phyloP scores from a whole-genome alignment of 1,284 basidiomycete species.

The Fomitopsis betulina region DNA sequence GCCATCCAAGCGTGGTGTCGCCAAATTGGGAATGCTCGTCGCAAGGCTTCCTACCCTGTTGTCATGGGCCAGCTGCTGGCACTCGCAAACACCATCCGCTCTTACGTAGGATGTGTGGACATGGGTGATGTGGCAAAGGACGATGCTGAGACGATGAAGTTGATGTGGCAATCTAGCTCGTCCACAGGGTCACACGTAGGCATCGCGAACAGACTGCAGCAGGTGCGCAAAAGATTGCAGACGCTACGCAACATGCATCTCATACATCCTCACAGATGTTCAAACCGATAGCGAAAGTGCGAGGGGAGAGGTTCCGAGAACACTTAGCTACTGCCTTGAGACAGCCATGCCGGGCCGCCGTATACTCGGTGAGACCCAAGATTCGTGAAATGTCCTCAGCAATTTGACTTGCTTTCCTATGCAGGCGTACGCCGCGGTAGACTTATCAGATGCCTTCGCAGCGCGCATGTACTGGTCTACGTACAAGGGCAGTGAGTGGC shows the following conservation, averaged over 20 bases:
- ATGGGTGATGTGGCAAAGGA: constrained; percentile 36
- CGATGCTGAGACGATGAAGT: constrained; percentile 41
- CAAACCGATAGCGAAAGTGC: not conserved
- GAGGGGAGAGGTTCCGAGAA: not conserved
- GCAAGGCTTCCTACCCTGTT: constrained; percentile 40
- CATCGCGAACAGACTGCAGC: constrained; percentile 15
- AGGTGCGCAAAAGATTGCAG: constrained; percentile 6
- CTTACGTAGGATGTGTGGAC: not conserved
- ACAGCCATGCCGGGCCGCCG: not conserved
- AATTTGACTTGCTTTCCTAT: not conserved
- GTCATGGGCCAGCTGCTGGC: constrained; percentile 40
- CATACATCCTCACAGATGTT: not conserved
- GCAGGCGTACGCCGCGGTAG: constrained; percentile 41
- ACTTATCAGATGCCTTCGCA: constrained; percentile 43
- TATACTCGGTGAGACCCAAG: not conserved
- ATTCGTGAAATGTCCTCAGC: not conserved
- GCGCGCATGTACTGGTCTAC: constrained; percentile 49
- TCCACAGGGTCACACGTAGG: not conserved
- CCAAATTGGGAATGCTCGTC: constrained; percentile 42
- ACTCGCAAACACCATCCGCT: constrained; percentile 25
- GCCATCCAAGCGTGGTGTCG: constrained; percentile 53
- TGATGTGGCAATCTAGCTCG: constrained; percentile 41
- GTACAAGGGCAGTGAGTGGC: constrained; percentile 44
- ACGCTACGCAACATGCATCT: not conserved
- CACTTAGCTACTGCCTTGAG: not conserved